Evolutionary conservation across 2,329 filamentous ascomycete species (phyloP).

Genomic region (Fusarium dimerum): DNA sequence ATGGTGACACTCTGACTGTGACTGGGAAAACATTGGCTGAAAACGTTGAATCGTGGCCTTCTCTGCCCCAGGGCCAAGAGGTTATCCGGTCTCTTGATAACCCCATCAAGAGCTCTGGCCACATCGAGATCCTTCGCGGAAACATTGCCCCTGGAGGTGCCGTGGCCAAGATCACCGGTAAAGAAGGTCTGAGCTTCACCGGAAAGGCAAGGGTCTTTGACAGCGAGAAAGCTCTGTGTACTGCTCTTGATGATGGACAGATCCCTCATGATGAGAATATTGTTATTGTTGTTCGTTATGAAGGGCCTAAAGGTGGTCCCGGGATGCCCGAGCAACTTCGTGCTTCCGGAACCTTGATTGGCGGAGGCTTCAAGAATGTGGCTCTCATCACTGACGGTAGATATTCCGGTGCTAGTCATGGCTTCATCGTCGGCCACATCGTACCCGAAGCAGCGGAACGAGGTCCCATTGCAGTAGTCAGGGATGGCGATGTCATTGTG

Average conservation of each 20-base stretch:
- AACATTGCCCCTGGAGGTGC: constrained; percentile 85
- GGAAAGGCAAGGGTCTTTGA: constrained; percentile 82
- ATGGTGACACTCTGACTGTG: constrained; percentile 77
- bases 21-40: constrained; percentile 81
- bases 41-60: constrained; percentile 75
- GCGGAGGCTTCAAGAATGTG: constrained; percentile 80
- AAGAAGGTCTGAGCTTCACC: constrained; percentile 79
- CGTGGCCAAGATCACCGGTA: constrained; percentile 93
- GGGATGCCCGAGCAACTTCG: constrained; percentile 95
- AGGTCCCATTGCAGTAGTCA: constrained; percentile 79
- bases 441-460: constrained; percentile 85
- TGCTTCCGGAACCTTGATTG: constrained; percentile 85
- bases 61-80: constrained; percentile 71
- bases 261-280: constrained; percentile 59
- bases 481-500: constrained; percentile 76
- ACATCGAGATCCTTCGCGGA: constrained; percentile 81
- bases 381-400: constrained; percentile 88
- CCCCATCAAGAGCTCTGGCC: constrained; percentile 78
- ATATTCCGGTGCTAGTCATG: constrained; percentile 83
- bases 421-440: constrained; percentile 90
- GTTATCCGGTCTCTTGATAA: constrained; percentile 78
- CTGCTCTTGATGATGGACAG: constrained; percentile 70
- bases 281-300: constrained; percentile 86
- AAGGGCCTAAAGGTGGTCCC: constrained; percentile 87
- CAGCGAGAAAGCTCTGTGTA: constrained; percentile 77